Percentiles rank a stretch among this genome's conserved stretches.
These are phyloP conservation scores for Teunomyces aglyptinius DNA, from an alignment of 805 yeast genomes.

Conservation along the genomic window DNA sequence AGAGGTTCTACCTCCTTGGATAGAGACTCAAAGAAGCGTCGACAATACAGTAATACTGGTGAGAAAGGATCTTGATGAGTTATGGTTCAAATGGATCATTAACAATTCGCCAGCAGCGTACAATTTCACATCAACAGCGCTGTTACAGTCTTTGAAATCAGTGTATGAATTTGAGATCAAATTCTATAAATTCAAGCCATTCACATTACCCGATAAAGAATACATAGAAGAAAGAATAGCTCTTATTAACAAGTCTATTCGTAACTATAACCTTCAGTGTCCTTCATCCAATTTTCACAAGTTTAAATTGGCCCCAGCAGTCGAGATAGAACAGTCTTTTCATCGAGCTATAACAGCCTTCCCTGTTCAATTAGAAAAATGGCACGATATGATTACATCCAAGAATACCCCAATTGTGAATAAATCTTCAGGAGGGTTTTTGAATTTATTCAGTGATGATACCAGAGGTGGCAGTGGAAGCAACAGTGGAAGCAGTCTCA, in stretches of 20 bases:
- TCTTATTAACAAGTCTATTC: constrained; percentile 22
- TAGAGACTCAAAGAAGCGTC: constrained; percentile 68
- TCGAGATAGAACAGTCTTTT: constrained; percentile 24
- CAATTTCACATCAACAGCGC: neutral
- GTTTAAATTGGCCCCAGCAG: constrained; percentile 28
- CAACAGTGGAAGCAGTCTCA: neutral
- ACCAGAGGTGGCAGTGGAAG: constrained; percentile 11
- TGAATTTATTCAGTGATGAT: constrained; percentile 9
- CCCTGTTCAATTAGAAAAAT: constrained; percentile 11
- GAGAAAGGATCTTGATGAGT: constrained; percentile 41
- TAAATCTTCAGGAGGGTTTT: constrained; percentile 1
- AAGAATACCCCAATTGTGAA: neutral
- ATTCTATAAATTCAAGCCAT: neutral
- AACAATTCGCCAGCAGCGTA: constrained; percentile 6
- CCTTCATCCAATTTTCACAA: constrained; percentile 40
- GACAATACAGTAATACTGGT: constrained; percentile 47
- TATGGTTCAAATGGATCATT: constrained; percentile 15
- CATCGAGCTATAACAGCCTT: constrained; percentile 15
- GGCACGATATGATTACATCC: constrained; percentile 13
- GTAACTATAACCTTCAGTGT: constrained; percentile 38
- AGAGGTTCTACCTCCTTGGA: constrained; percentile 87
- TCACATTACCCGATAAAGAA: constrained; percentile 7
- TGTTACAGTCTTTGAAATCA: neutral
- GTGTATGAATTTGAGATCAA: constrained; percentile 1
- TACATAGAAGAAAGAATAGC: constrained; percentile 23